These are phyloP conservation scores for Pseudozyma hubeiensis DNA, from an alignment of 1,284 basidiomycete genomes.

Conservation along the genomic window DNA sequence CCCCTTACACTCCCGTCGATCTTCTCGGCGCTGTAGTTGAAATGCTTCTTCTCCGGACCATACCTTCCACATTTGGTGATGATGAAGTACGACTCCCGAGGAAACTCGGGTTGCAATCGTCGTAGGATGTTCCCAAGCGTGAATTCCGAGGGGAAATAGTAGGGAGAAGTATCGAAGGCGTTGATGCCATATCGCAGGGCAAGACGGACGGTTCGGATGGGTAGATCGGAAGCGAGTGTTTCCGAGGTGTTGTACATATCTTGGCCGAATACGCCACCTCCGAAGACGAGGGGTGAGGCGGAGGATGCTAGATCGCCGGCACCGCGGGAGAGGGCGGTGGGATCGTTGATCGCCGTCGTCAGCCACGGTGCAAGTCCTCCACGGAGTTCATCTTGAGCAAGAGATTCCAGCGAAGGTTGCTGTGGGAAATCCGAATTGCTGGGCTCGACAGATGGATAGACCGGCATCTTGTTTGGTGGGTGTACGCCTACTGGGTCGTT, in stretches of 20 bases:
- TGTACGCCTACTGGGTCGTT: background rate
- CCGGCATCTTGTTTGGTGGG: conserved; percentile 26
- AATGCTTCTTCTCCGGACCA: conserved; percentile 75
- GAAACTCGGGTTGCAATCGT: conserved; percentile 55
- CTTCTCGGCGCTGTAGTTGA: conserved; percentile 82
- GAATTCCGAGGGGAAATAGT: conserved; percentile 90
- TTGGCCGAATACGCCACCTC: conserved; percentile 61
- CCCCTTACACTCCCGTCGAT: conserved; percentile 79
- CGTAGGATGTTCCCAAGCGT: conserved; percentile 77
- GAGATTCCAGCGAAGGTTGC: conserved; percentile 33
- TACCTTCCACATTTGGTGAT: conserved; percentile 93
- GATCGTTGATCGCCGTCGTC: conserved; percentile 14
- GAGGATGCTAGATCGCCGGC: conserved; percentile 19
- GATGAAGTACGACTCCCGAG: conserved; percentile 70
- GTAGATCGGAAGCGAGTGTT: conserved; percentile 44
- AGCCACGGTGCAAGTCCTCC: conserved; percentile 49
- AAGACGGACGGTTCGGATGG: conserved; percentile 73
- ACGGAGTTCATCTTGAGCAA: conserved; percentile 29
- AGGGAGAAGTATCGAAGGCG: conserved; percentile 84
- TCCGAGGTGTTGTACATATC: conserved; percentile 63
- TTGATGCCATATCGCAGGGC: conserved; percentile 80
- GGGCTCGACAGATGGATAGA: conserved; percentile 49
- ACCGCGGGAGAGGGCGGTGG: conserved; percentile 15
- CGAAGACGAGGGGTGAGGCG: conserved; percentile 61
- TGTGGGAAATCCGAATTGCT: conserved; percentile 38